phyloP scores from a whole-genome alignment of 805 yeast genomes.

The Maudiozyma turicensis region DNA sequence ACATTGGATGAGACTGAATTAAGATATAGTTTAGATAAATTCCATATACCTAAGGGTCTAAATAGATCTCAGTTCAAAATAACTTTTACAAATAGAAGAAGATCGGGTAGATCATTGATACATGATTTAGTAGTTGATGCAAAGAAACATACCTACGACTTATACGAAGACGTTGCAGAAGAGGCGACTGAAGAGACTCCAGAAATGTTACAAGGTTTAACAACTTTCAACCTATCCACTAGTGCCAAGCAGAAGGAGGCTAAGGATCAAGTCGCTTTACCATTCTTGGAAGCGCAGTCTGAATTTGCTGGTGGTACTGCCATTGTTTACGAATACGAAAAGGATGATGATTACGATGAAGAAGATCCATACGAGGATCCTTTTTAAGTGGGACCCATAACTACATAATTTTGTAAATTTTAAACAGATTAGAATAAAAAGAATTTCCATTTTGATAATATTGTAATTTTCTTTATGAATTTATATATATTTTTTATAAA shows the following conservation, averaged over 20 bases:
- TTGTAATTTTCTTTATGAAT: background rate
- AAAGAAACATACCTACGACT: conserved; percentile 33
- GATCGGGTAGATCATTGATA: conserved; percentile 69
- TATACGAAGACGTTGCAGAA: conserved; percentile 17
- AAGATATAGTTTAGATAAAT: conserved; percentile 30
- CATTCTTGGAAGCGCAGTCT: conserved; percentile 82
- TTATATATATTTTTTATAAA: background rate
- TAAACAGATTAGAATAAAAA: background rate
- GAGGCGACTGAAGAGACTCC: conserved; percentile 34
- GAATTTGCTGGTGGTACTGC: conserved; percentile 72
- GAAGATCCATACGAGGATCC: conserved; percentile 98
- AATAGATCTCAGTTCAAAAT: conserved; percentile 41
- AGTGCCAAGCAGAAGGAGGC: conserved; percentile 68
- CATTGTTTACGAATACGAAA: conserved; percentile 88
- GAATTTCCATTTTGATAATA: background rate
- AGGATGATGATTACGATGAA: conserved; percentile 96
- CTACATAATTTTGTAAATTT: background rate
- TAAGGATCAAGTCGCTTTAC: conserved; percentile 77
- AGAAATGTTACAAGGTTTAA: conserved; percentile 54
- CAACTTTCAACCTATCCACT: conserved; percentile 80
- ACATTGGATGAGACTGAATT: conserved; percentile 39
- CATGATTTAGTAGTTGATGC: conserved; percentile 48
- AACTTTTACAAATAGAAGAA: conserved; percentile 58
- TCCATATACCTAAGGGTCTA: conserved; percentile 42
- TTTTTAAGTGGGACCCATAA: conserved; percentile 36